Percentiles rank a stretch among this genome's conserved stretches.
phyloP scores from a whole-genome alignment of 257 asterid genomes.

The Nicotiana sylvestris region DNA sequence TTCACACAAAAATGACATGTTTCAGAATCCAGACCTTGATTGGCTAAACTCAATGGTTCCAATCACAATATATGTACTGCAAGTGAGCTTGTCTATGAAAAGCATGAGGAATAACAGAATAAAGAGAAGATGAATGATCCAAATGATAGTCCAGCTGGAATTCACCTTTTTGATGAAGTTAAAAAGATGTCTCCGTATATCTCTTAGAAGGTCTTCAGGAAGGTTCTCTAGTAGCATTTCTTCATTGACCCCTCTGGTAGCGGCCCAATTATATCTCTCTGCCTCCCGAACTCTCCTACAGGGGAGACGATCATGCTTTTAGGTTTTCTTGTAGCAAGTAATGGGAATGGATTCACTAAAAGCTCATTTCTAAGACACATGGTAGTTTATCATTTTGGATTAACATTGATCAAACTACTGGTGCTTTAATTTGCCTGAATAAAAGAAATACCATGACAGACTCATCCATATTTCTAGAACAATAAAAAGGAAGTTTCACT shows the following conservation, averaged over 20 bases:
- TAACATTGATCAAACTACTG: neutral
- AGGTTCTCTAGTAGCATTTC: slow-evolving; percentile 77
- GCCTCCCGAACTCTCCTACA: slow-evolving; percentile 75
- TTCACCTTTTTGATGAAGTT: slow-evolving; percentile 73
- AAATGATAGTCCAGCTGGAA: slow-evolving; percentile 3
- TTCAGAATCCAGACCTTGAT: neutral
- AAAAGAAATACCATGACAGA: neutral
- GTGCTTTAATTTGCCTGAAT: neutral
- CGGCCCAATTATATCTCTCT: slow-evolving; percentile 89
- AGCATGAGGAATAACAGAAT: neutral
- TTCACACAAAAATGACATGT: neutral
- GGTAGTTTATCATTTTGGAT: neutral
- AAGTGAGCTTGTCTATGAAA: neutral
- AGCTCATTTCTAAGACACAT: neutral
- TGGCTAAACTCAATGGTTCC: slow-evolving; percentile 3
- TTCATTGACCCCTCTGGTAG: slow-evolving; percentile 89
- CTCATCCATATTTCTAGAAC: neutral
- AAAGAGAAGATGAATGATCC: neutral
- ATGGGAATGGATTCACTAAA: neutral
- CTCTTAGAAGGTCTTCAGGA: slow-evolving; percentile 93
- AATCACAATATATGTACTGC: slow-evolving; percentile 1
- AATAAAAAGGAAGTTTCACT: neutral
- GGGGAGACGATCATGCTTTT: neutral
- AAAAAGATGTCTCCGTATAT: slow-evolving; percentile 82
- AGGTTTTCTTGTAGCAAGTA: slow-evolving; percentile 7